Evolutionary conservation across 192 early-diverging fungal species (phyloP).

Genomic region (Chytriomyces hyalinus): DNA sequence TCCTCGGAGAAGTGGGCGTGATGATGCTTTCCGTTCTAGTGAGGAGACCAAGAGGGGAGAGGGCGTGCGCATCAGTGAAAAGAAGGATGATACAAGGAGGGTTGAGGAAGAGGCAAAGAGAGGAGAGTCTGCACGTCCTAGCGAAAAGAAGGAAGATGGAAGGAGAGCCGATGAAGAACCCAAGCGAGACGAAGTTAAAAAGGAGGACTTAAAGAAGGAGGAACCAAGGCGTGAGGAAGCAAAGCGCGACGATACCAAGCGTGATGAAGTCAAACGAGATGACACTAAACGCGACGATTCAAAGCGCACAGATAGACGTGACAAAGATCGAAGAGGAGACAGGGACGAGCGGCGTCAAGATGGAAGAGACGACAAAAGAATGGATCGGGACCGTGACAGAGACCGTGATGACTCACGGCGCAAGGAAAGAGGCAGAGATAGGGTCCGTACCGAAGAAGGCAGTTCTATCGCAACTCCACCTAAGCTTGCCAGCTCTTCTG

Average conservation of each 20-base stretch:
- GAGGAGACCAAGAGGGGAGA: not conserved
- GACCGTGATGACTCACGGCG: slow-evolving; percentile 10
- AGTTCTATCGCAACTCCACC: not conserved
- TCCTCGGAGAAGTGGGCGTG: not conserved
- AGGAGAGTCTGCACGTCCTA: not conserved
- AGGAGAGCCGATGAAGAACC: not conserved
- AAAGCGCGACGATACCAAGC: slow-evolving; percentile 6
- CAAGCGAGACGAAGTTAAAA: slow-evolving; percentile 20
- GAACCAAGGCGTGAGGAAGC: not conserved
- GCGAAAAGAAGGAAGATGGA: slow-evolving; percentile 1
- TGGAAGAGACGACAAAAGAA: slow-evolving; percentile 11
- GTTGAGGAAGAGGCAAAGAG: not conserved
- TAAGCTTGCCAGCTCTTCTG: not conserved
- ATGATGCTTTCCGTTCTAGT: not conserved
- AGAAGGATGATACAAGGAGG: not conserved
- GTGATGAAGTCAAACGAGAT: slow-evolving; percentile 17
- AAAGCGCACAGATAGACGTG: slow-evolving; percentile 12
- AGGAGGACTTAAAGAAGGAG: not conserved
- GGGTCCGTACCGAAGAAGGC: no score
- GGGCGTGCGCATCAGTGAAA: not conserved
- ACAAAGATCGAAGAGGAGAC: slow-evolving; percentile 32
- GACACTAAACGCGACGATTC: slow-evolving; percentile 28
- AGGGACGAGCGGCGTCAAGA: slow-evolving; percentile 21
- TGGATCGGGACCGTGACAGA: slow-evolving; percentile 13
- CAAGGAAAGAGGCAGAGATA: not conserved